Conservation (phyloP, 1,139 yeast species). For the Suhomyces kunorum region DNA sequence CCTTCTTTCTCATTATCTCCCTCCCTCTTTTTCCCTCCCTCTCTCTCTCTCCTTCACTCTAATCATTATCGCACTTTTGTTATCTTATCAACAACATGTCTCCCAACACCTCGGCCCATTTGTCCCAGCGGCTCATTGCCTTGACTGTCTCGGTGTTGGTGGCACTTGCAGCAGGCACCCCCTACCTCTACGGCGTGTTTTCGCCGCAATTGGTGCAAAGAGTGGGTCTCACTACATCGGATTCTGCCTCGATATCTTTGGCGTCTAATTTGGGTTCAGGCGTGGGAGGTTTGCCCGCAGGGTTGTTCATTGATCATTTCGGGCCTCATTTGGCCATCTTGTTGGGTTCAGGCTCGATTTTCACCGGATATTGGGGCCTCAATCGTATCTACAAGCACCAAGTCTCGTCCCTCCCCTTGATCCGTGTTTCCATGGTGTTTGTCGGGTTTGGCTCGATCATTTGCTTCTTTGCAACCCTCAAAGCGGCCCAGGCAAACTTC, state of each 20-base stretch:
- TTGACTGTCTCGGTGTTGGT: slow-evolving; percentile 33
- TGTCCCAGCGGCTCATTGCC: slow-evolving; percentile 17
- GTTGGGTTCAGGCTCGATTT: slow-evolving; percentile 53
- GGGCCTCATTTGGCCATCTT: slow-evolving; percentile 58
- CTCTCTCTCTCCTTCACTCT: neutral
- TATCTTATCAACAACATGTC: neutral
- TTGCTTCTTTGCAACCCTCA: slow-evolving; percentile 64
- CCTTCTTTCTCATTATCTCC: too few relatives aligned
- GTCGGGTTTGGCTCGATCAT: slow-evolving; percentile 69
- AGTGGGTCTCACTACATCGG: slow-evolving; percentile 58
- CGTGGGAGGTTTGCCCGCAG: slow-evolving; percentile 69
- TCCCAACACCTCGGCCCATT: slow-evolving; percentile 8
- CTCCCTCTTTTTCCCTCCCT: neutral
- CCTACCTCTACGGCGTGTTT: slow-evolving; percentile 69
- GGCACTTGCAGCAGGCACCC: slow-evolving; percentile 61
- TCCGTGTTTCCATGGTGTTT: slow-evolving; percentile 43
- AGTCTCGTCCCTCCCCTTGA: slow-evolving; percentile 25
- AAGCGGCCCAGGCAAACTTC: slow-evolving; percentile 69
- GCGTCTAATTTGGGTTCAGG: slow-evolving; percentile 66
- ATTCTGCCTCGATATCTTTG: slow-evolving; percentile 64
- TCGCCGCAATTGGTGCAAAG: slow-evolving; percentile 65
- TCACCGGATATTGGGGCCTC: slow-evolving; percentile 42
- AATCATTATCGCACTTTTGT: neutral
- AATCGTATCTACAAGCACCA: slow-evolving; percentile 32
- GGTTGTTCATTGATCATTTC: slow-evolving; percentile 58